A percentile compares a stretch with the other conserved stretches of the same genome.
Conservation (phyloP, 2,329 filamentous ascomycete species). For the Truncatella angustata region DNA sequence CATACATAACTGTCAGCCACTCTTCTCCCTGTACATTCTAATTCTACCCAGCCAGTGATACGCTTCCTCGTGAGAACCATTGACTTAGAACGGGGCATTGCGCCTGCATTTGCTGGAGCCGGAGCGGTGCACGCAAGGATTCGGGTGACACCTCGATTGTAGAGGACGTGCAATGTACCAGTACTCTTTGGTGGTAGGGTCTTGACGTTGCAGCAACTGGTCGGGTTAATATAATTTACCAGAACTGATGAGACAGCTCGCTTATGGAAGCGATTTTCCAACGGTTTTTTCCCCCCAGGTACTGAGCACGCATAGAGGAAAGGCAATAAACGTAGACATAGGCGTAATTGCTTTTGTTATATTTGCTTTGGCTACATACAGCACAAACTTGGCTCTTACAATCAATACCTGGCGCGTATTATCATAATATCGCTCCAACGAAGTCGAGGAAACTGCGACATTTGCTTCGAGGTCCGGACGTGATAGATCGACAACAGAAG, state of each 20-base stretch:
- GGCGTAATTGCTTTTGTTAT: no score
- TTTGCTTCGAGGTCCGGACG: slow-evolving; percentile 4
- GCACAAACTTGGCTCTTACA: no score
- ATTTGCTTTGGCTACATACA: no score
- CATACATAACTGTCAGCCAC: neutral
- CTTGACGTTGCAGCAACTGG: neutral
- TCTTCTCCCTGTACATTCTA: neutral
- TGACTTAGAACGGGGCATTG: neutral
- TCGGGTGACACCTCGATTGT: neutral
- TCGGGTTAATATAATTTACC: neutral
- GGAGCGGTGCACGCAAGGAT: neutral
- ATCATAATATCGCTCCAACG: neutral
- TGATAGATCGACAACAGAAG: neutral
- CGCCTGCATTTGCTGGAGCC: neutral
- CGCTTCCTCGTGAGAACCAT: neutral
- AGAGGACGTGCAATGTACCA: neutral
- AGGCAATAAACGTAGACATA: no score
- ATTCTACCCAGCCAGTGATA: neutral
- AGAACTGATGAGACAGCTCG: neutral
- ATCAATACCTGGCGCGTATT: neutral
- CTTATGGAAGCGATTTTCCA: neutral
- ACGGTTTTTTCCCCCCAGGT: neutral
- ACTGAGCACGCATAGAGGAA: no score
- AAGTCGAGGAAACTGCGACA: neutral
- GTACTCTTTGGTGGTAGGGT: neutral